These are phyloP conservation scores for Monosporozyma unispora DNA, from an alignment of 805 yeast species.

Conservation along the genomic window DNA sequence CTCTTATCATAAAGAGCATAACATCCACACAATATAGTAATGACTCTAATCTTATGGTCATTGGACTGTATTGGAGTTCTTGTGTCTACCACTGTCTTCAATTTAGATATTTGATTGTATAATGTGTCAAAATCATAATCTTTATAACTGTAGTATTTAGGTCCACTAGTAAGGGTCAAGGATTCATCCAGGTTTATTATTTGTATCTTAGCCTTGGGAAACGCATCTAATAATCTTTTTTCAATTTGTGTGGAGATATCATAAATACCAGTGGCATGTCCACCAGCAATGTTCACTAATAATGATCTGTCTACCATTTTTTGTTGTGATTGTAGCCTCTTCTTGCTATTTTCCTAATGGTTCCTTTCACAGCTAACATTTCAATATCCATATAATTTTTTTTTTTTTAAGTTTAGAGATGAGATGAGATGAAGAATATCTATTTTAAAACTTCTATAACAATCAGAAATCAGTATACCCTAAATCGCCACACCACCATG, in stretches of 20 bases:
- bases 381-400: background rate
- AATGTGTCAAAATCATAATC: conserved; percentile 30
- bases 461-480: conserved; percentile 8
- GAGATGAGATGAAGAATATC: conserved; percentile 7
- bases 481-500: conserved; percentile 26
- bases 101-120: conserved; percentile 8
- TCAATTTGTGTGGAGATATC: conserved; percentile 33
- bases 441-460: too few species aligned
- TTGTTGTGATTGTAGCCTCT: too few species aligned
- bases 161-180: conserved; percentile 8
- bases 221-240: conserved; percentile 21
- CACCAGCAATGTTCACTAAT: conserved; percentile 26
- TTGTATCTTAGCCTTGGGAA: conserved; percentile 20
- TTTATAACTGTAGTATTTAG: conserved; percentile 13
- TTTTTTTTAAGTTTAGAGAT: background rate
- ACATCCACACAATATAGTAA: conserved; percentile 60
- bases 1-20: conserved; percentile 65
- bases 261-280: conserved; percentile 24
- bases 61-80: conserved; percentile 9
- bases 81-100: background rate
- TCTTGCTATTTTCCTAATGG: too few species aligned
- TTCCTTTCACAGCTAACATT: background rate
- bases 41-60: conserved; percentile 1
- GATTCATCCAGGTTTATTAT: conserved; percentile 37
- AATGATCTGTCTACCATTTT: conserved; percentile 1